Percentiles rank a stretch among this genome's conserved stretches.
These are phyloP conservation scores for Sporisorium iseilematis-ciliati DNA, from an alignment of 1,284 basidiomycete species.

Conservation along the genomic window DNA sequence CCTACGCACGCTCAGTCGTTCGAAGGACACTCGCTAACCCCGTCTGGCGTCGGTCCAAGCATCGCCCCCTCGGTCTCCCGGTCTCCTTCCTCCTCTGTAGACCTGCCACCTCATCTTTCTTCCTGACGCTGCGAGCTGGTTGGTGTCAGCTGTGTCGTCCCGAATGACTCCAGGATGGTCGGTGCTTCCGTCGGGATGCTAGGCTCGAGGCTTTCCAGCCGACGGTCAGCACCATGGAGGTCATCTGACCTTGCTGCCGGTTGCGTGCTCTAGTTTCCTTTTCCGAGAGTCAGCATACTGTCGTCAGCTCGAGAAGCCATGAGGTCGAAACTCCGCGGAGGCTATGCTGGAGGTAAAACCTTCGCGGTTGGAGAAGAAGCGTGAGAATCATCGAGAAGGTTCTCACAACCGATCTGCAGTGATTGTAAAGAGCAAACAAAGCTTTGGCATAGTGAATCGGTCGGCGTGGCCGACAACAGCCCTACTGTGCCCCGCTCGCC, in stretches of 20 bases:
- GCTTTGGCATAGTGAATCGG: not conserved
- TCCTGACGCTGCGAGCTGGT: not conserved
- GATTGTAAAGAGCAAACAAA: not conserved
- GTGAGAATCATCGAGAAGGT: not conserved
- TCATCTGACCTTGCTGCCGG: conserved; percentile 1
- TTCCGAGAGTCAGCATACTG: not conserved
- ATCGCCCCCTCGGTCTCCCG: not conserved
- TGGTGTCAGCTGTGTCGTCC: too few species aligned
- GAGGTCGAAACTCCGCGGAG: too few species aligned
- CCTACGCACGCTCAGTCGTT: not conserved
- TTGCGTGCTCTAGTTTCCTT: not conserved
- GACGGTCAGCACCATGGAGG: not conserved
- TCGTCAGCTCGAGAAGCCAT: too few species aligned
- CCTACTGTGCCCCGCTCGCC: not conserved
- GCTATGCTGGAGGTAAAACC: not conserved
- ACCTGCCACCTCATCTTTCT: not conserved
- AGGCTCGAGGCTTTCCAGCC: not conserved
- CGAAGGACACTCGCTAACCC: not conserved
- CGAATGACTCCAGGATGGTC: not conserved
- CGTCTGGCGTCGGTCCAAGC: not conserved
- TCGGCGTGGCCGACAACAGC: not conserved
- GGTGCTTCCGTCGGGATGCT: conserved; percentile 1
- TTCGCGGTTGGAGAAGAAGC: not conserved
- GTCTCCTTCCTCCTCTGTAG: not conserved
- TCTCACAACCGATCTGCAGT: not conserved